Evolutionary conservation across 2,329 filamentous ascomycete species (phyloP).

Genomic region (Dothistroma septosporum): DNA sequence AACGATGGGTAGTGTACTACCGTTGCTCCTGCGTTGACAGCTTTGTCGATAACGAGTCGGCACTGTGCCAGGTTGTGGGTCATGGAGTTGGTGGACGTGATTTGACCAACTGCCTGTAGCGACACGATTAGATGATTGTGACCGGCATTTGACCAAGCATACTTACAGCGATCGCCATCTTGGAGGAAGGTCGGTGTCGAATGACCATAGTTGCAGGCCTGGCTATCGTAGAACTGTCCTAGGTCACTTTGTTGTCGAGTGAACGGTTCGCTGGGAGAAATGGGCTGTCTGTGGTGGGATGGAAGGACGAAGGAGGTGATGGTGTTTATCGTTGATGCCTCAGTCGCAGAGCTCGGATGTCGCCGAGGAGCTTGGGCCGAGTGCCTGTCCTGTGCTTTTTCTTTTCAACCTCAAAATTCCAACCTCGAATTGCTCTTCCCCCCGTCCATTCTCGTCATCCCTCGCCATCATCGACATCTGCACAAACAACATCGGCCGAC

Average conservation of each 20-base stretch:
- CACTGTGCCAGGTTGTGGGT: slow-evolving; percentile 76
- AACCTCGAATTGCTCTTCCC: no score
- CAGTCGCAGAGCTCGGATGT: not conserved
- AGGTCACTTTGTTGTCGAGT: no score
- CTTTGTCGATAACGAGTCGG: slow-evolving; percentile 65
- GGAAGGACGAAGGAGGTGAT: not conserved
- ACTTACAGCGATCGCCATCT: slow-evolving; percentile 10
- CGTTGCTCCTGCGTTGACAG: slow-evolving; percentile 72
- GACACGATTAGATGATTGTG: slow-evolving; percentile 1
- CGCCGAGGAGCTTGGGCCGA: not conserved
- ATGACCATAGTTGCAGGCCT: slow-evolving; percentile 3
- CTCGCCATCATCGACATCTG: not conserved
- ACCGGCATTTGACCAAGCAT: not conserved
- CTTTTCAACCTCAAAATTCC: no score
- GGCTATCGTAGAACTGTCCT: not conserved
- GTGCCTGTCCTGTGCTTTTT: not conserved
- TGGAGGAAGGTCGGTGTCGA: not conserved
- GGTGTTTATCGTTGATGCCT: not conserved
- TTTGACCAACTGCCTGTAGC: slow-evolving; percentile 74
- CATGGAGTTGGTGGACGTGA: slow-evolving; percentile 79
- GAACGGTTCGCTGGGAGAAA: no score
- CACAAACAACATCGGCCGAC: not conserved
- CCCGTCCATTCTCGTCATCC: not conserved
- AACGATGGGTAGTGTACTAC: slow-evolving; percentile 41
- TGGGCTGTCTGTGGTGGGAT: not conserved